These are phyloP conservation scores for Nematodospora valgi DNA, from an alignment of 805 yeast species.

Conservation along the genomic window DNA sequence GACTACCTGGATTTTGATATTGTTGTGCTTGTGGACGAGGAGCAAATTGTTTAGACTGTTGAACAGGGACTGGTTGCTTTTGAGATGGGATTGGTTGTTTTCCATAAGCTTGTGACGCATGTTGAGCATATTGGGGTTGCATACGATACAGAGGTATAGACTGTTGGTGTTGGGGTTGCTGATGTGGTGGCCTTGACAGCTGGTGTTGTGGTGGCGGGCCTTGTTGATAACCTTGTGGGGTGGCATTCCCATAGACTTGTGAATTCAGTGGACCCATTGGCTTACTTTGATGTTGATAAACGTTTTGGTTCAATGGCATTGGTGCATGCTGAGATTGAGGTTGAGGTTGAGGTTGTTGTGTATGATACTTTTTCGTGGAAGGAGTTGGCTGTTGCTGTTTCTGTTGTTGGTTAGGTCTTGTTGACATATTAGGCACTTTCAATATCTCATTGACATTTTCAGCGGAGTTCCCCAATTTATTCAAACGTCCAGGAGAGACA, in stretches of 20 bases:
- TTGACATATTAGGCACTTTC: constrained; percentile 9
- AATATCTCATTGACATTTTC: constrained; percentile 12
- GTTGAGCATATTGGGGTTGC: constrained; percentile 5
- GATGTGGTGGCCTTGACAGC: constrained; percentile 1
- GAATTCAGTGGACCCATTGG: neutral
- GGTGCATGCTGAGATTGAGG: constrained; percentile 11
- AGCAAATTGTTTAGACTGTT: neutral
- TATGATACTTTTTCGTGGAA: too few relatives aligned
- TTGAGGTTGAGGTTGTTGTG: constrained; percentile 12
- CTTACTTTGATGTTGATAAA: neutral
- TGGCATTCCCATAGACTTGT: constrained; percentile 4
- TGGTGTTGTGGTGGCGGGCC: constrained; percentile 12
- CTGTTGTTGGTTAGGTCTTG: constrained; percentile 10
- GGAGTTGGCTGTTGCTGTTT: constrained; percentile 14
- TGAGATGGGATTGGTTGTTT: constrained; percentile 1
- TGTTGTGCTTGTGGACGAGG: constrained; percentile 5
- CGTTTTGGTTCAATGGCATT: too few relatives aligned
- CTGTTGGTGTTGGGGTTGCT: neutral
- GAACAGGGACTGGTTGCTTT: too few relatives aligned
- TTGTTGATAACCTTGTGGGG: constrained; percentile 15
- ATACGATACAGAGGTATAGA: neutral
- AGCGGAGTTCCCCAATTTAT: constrained; percentile 2
- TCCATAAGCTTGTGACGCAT: constrained; percentile 8
- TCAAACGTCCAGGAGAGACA: constrained; percentile 9
- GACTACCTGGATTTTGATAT: constrained; percentile 3